phyloP scores from a whole-genome alignment of 306 rosid genomes.

The Elaeagnus macrophylla region DNA sequence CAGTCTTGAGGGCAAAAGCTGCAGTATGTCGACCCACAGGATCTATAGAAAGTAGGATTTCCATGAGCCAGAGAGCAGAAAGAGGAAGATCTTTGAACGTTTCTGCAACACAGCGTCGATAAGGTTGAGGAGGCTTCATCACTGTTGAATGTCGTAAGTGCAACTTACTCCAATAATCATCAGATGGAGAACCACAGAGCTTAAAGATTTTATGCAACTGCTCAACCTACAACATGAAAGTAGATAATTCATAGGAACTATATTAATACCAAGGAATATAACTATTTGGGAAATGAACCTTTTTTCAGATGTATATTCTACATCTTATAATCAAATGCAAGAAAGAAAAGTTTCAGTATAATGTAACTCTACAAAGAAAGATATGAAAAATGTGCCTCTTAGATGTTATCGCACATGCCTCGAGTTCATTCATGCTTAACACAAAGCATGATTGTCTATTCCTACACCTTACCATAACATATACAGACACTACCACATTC shows the following conservation, averaged over 20 bases:
- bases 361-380: too few relatives aligned
- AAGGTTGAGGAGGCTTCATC: slow-evolving; percentile 76
- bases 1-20: slow-evolving; percentile 56
- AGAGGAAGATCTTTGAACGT: slow-evolving; percentile 63
- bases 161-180: slow-evolving; percentile 71
- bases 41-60: slow-evolving; percentile 67
- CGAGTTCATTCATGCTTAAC: too few relatives aligned
- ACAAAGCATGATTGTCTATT: too few relatives aligned
- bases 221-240: slow-evolving; percentile 55
- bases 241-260: slow-evolving; percentile 13
- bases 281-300: not conserved
- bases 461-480: too few relatives aligned
- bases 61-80: slow-evolving; percentile 56
- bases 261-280: not conserved
- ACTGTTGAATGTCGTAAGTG: slow-evolving; percentile 47
- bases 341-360: too few relatives aligned
- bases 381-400: too few relatives aligned
- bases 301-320: too few relatives aligned
- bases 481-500: too few relatives aligned
- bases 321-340: too few relatives aligned
- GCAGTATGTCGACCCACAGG: slow-evolving; percentile 75
- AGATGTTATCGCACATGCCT: too few relatives aligned
- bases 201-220: slow-evolving; percentile 89
- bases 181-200: slow-evolving; percentile 93
- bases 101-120: slow-evolving; percentile 58